These are phyloP conservation scores for Acacia melanoxylon DNA, from an alignment of 306 rosid genomes.

Conservation along the genomic window DNA sequence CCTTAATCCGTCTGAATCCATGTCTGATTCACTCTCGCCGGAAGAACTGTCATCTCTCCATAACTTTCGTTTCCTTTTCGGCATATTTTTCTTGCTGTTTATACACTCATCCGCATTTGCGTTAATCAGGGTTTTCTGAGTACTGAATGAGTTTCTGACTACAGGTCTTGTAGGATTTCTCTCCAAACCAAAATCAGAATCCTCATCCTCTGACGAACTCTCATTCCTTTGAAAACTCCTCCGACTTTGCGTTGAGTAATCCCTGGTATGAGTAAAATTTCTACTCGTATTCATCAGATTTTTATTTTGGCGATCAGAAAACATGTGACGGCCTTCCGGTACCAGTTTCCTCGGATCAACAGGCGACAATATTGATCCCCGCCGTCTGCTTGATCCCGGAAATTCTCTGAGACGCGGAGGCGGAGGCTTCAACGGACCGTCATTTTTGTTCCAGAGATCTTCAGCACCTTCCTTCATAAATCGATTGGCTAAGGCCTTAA, in stretches of 20 bases:
- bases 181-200: constrained; percentile 33
- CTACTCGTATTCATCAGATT: constrained; percentile 22
- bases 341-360: constrained; percentile 41
- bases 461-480: constrained; percentile 75
- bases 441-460: constrained; percentile 80
- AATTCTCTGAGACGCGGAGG: constrained; percentile 13
- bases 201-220: constrained; percentile 43
- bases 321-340: constrained; percentile 17
- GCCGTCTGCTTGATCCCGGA: constrained; percentile 16
- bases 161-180: constrained; percentile 29
- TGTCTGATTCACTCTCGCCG: constrained; percentile 39
- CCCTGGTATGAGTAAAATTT: constrained; percentile 40
- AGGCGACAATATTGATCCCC: constrained; percentile 37
- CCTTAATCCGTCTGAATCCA: constrained; percentile 31
- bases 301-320: constrained; percentile 8
- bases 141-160: constrained; percentile 22
- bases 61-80: constrained; percentile 28
- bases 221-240: constrained; percentile 42
- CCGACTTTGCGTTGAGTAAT: constrained; percentile 45
- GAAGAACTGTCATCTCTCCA: constrained; percentile 51
- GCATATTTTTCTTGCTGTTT: constrained; percentile 13
- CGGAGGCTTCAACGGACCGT: constrained; percentile 56
- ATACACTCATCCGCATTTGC: constrained; percentile 24
- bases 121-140: constrained; percentile 3
- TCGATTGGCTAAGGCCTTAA: constrained; percentile 76